Evolutionary conservation across 2,329 filamentous ascomycete species (phyloP), one percentile per base, ranked within the genome.

Genomic region (Neofusicoccum sp.): DNA sequence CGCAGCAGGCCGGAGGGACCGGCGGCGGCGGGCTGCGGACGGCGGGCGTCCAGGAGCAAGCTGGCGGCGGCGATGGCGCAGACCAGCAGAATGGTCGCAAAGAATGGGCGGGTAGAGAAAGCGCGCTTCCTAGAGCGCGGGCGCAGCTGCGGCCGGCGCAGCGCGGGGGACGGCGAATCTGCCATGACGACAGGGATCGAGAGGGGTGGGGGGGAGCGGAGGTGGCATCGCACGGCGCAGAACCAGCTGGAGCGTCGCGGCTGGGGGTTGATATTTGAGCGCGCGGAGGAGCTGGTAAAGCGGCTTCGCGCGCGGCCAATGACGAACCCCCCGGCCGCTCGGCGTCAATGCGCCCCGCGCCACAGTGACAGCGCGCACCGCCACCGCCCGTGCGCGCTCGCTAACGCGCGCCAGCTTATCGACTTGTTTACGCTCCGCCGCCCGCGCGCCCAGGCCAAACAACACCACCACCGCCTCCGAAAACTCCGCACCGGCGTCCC

Each of bases 51-150:
- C 12, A 56, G 44, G 12, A 66, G 43, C 68, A 71, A 71, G 62
- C 72, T 78, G 37, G 73, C 66, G 11, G 71, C 64, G 9, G 71
- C 70, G 56, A 81, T 67, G 34, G 67, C 56, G 1, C 69, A 68
- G 48, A 79, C 73, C 6, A 78, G 68, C 39, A 78, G 66, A n/a
- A 83, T 65, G 37, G 77, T 78, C 47, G 78, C 71, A 69, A 78
- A 81, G 70, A 83, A 83, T 22, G 80, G 77, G 50, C 79, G 74
- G 47, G 75, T 74, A 8, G 80, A 79, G 66, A 79, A 80, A 66
- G 75, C 71, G 71, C 64, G 65, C 52, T 66, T 68, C 58, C 58
- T 45, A 29, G 56, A 5, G 58, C 29, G 47, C 12, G 34, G 31
- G 9, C 22, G 9, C 12, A 41, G 36, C 9, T 49, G 50, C 52